Conservation (phyloP, 371 early-diverging fungal species). For the Mucor sp. region DNA sequence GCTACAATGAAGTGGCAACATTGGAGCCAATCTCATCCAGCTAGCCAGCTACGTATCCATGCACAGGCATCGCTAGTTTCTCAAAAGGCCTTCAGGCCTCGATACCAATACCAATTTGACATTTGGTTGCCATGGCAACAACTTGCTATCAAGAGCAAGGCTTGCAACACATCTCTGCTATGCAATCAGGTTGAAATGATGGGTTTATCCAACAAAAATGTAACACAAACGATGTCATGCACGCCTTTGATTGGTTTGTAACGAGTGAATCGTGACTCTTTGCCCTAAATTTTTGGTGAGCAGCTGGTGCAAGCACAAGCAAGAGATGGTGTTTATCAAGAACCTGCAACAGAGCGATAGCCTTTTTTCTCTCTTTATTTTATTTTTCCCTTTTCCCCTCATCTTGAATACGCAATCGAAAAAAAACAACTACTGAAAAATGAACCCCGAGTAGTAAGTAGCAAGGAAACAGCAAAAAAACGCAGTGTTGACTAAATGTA, state of each 20-base stretch:
- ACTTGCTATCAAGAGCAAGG: neutral
- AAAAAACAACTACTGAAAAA: slow-evolving; percentile 10
- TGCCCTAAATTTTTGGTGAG: slow-evolving; percentile 5
- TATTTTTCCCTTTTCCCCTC: neutral
- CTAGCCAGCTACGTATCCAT: neutral
- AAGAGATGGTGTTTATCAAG: neutral
- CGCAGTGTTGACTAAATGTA: neutral
- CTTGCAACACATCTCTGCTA: neutral
- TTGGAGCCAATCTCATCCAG: neutral
- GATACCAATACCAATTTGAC: neutral
- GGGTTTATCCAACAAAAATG: slow-evolving; percentile 4
- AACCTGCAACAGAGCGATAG: neutral
- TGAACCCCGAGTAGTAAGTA: slow-evolving; percentile 50
- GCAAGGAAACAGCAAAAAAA: neutral
- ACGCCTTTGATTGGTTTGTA: neutral
- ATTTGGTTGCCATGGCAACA: neutral
- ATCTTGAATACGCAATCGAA: neutral
- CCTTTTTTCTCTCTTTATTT: neutral
- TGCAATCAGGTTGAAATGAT: neutral
- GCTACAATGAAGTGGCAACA: neutral
- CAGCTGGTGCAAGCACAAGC: slow-evolving; percentile 2
- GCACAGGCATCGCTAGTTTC: neutral
- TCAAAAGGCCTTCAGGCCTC: neutral
- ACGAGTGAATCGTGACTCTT: neutral
- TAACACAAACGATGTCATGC: slow-evolving; percentile 4